Conservation (phyloP, 2,329 filamentous ascomycete genomes). For the Colletotrichum kahawae region DNA sequence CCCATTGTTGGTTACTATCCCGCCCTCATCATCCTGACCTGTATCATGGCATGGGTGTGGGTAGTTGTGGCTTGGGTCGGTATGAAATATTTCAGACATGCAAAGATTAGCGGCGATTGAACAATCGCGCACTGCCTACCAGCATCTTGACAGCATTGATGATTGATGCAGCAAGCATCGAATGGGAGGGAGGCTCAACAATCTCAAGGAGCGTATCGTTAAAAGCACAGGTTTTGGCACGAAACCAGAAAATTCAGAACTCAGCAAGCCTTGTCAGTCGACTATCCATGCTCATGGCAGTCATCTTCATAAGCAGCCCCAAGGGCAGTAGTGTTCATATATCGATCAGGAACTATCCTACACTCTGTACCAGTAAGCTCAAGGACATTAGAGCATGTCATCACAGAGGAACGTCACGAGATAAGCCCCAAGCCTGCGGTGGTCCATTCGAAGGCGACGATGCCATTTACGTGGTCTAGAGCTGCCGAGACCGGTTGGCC, state of each 20-base stretch:
- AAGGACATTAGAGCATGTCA: neutral
- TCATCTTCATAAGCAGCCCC: neutral
- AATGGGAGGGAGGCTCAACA: neutral
- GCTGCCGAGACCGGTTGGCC: neutral
- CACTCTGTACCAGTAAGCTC: neutral
- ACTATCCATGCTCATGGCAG: neutral
- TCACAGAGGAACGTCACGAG: neutral
- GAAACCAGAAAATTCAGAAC: neutral
- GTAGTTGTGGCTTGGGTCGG: slow-evolving; percentile 96
- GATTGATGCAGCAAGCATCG: neutral
- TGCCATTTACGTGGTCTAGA: neutral
- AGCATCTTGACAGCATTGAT: neutral
- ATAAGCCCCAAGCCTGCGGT: neutral
- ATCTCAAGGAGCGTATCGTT: neutral
- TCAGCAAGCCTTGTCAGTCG: neutral
- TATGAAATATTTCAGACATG: slow-evolving; percentile 99
- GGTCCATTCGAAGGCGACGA: neutral
- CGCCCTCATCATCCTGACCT: slow-evolving; percentile 88
- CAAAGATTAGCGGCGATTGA: slow-evolving; percentile 78
- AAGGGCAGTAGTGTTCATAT: neutral
- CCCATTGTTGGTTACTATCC: slow-evolving; percentile 98
- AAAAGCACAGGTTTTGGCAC: neutral
- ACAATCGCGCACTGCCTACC: neutral
- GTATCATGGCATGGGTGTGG: slow-evolving; percentile 99
- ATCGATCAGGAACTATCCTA: neutral